Evolutionary conservation across 2,329 filamentous ascomycete species (phyloP), one percentile per base, ranked within the genome.

Genomic region (Akanthomyces lecanii): DNA sequence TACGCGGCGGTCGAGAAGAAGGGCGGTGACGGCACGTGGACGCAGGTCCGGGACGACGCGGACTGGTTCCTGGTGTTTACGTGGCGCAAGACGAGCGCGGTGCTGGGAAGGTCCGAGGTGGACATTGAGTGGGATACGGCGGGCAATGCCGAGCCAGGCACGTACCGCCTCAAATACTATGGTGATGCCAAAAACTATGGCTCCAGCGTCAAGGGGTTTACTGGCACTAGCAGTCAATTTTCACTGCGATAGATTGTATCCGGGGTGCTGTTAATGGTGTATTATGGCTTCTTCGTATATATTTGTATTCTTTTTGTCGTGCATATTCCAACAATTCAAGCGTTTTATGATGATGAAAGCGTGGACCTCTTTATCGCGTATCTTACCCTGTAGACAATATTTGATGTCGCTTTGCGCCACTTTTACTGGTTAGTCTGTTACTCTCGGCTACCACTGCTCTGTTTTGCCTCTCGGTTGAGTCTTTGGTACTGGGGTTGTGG

Each of bases 11-110:
- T 97, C 0, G 92, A 97, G 78, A 80, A 80, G 70, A 79, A 85
- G 54, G 72, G 67, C 68, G 45, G 70, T 28, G 77, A 71, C 14
- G 69, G 68, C 2, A 58, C 57, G 0, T 97, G 94, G 93, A 76
- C 74, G 8, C 80, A 78, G 45, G 83, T 96, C 2, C 81, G 86
- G 16, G 85, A 87, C 64, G 94, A 97, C 71, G 77, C 78, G 4
- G 93, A 97, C 72, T 98, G 93, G 93, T 87, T 86, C 65, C 76
- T 97, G 21, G 82, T 95, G 11, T 97, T 88, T 71, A 80, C 85
- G 45, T 98, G 94, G 94, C 84, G 85, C 68, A 81, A 92, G 47
- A 89, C 85, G 2, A 89, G 86, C 69, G 81, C 81, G 2, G 60
- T 92, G 1, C 73, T 91, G 28, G 92, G 89, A 0, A 87, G 87